These are phyloP conservation scores for Naganishia antarctica DNA, from an alignment of 768 basidiomycete genomes.

Conservation along the genomic window DNA sequence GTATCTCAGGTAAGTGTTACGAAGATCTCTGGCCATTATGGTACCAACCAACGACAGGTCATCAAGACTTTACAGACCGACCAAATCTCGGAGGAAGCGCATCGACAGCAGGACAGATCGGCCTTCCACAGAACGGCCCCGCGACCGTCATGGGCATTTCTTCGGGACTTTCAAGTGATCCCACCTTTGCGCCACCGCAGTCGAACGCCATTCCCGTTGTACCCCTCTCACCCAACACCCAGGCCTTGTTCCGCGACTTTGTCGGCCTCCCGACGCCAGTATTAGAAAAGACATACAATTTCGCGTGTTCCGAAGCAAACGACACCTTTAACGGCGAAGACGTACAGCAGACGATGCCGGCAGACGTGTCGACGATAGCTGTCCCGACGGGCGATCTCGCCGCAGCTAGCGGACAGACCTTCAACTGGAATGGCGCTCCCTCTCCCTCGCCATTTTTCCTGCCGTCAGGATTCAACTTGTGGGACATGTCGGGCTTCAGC, in stretches of 20 bases:
- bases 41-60: no score
- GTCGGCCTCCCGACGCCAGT: conserved; percentile 10
- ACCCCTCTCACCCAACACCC: conserved; percentile 1
- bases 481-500: neutral
- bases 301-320: neutral
- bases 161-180: no score
- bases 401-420: neutral
- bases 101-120: no score
- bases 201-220: neutral
- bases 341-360: neutral
- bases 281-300: conserved; percentile 1
- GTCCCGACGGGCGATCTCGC: neutral
- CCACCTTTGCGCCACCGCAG: neutral
- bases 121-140: no score
- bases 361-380: neutral
- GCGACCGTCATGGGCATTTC: neutral
- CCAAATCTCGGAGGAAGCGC: no score
- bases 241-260: conserved; percentile 10
- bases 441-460: neutral
- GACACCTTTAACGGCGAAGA: neutral
- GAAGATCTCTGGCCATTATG: no score
- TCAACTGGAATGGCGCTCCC: neutral
- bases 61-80: no score
- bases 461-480: conserved; percentile 10
- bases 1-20: no score